Base-by-base conservation (phyloP, 1,284 basidiomycete genomes). In the Entoloma clypeatum region DNA sequence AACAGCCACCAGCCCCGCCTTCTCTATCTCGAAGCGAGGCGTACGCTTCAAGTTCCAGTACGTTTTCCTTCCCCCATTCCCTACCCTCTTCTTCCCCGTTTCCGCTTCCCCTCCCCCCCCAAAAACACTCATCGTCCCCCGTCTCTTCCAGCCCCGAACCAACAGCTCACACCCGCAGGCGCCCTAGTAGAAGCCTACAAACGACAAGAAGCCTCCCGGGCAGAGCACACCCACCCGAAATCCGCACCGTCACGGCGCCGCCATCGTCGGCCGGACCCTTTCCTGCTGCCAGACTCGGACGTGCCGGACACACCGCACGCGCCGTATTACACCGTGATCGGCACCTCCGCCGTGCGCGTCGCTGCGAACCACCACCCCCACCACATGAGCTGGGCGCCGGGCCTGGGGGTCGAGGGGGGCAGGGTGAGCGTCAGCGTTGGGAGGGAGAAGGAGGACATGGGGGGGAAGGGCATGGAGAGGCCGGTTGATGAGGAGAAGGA, bases 161-260 rank as follows among this genome's bases (percentile, higher is more conserved):
- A 16, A 18, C 25, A 18, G 4, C 61, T 79, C 5, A 82, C 80
- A 0, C 79, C 80, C 2, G 79, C 80, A 0, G 68, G 72, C 2
- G 71, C 72, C 0, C 71, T 82, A 21, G 72, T 65, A 4, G 71
- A 72, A 35, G 76, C 77, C 3, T 82, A 82, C 55, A 79, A 75
- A 53, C 68, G 70, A 37, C 76, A 76, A 46, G 70, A 67, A 47
- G 58, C 41, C 5, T 19, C 61, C 18, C 59, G 60, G 24, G 53
- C 54, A 28, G 49, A 39, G 44, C 45, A 29, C 23, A 45, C 23
- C 26, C 38, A 13, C 30, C 45, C 40, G 40, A n/a, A n/a, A n/a
- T n/a, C n/a, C n/a, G n/a, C n/a, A n/a, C n/a, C n/a, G n/a, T n/a
- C 41, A 2, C 19, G 24, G 13, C 22, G 19, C 7, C 14, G 30